Conservation (phyloP, 345 rosid genomes). For the Alliaria petiolata region DNA sequence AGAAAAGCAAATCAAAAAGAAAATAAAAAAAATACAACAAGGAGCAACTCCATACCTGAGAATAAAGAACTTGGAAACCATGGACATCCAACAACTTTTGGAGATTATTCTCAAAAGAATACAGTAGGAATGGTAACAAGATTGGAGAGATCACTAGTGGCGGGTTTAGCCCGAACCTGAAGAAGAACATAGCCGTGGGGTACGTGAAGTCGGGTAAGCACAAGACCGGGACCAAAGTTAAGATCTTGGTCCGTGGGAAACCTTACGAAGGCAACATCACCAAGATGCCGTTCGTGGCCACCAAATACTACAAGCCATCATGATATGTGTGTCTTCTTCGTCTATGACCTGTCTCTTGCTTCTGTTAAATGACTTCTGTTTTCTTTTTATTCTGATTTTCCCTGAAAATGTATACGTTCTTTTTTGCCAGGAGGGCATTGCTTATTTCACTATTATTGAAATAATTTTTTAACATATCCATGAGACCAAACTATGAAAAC, state of each 20-base stretch:
- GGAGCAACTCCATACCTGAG: no score
- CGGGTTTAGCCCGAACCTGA: slow-evolving; percentile 93
- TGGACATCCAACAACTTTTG: no score
- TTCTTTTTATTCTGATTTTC: slow-evolving; percentile 1
- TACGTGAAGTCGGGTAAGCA: slow-evolving; percentile 91
- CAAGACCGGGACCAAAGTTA: slow-evolving; percentile 77
- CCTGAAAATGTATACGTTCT: slow-evolving; percentile 22
- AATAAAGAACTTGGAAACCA: no score
- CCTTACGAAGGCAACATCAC: slow-evolving; percentile 76
- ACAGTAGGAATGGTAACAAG: slow-evolving; percentile 54
- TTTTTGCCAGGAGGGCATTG: no score
- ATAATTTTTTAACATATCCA: slow-evolving; percentile 18
- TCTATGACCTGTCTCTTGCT: slow-evolving; percentile 17
- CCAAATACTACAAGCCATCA: slow-evolving; percentile 83
- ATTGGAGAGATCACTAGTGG: slow-evolving; percentile 96
- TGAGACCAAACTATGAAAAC: slow-evolving; percentile 1
- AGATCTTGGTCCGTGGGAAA: slow-evolving; percentile 81
- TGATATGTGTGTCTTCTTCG: slow-evolving; percentile 22
- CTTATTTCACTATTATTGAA: slow-evolving; percentile 10
- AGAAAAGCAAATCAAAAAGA: no score
- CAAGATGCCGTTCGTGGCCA: slow-evolving; percentile 80
- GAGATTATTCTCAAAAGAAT: no score
- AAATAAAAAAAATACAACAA: no score
- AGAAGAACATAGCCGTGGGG: slow-evolving; percentile 98
- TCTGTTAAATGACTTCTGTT: slow-evolving; percentile 23